phyloP scores from a whole-genome alignment of 768 basidiomycete genomes.

The Glaciozyma martinii region DNA sequence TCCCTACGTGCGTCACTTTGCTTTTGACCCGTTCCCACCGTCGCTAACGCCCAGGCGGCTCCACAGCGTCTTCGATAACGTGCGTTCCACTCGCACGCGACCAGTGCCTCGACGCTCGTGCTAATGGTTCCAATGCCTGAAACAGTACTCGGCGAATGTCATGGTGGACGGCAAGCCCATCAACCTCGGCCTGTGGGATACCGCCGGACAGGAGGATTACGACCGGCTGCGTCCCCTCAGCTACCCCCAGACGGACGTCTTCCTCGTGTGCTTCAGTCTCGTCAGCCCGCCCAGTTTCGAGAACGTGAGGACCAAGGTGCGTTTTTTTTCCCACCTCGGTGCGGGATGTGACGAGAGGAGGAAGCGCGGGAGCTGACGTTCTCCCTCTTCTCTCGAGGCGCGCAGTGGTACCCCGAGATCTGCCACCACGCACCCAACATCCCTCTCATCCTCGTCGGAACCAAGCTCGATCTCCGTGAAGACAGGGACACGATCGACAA shows the following conservation, averaged over 20 bases:
- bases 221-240: constrained; percentile 94
- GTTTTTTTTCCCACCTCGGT: constrained; percentile 34
- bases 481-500: constrained; percentile 87
- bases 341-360: background rate
- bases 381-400: constrained; percentile 4
- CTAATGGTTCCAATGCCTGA: background rate
- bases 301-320: constrained; percentile 93
- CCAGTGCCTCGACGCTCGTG: background rate
- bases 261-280: constrained; percentile 97
- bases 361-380: background rate
- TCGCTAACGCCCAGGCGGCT: background rate
- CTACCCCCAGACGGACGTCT: constrained; percentile 98
- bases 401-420: constrained; percentile 91
- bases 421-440: constrained; percentile 93
- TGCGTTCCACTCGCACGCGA: background rate
- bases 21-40: constrained; percentile 42
- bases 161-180: constrained; percentile 99
- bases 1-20: constrained; percentile 96
- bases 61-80: background rate
- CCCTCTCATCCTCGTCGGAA: constrained; percentile 87
- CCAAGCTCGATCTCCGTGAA: constrained; percentile 94
- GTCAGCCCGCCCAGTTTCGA: constrained; percentile 97
- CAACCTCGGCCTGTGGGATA: constrained; percentile 97
- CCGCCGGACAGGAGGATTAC: constrained; percentile 99
- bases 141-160: constrained; percentile 61